Evolutionary conservation across 1,284 basidiomycete species (phyloP).

Genomic region (Puccinia polysora): DNA sequence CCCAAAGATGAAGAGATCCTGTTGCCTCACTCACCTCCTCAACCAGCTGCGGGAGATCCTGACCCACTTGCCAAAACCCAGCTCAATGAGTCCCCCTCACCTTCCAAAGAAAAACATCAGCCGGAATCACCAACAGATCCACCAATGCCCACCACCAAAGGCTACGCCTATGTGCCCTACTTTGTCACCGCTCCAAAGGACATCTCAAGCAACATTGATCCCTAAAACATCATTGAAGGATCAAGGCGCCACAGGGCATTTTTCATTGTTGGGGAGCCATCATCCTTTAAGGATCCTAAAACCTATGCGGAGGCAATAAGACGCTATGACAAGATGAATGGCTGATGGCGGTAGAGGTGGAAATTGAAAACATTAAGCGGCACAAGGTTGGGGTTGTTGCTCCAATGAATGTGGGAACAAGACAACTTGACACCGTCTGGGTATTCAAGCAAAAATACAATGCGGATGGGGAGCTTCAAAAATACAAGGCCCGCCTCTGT

Average conservation of each 20-base stretch:
- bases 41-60: neutral
- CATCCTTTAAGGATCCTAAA: neutral
- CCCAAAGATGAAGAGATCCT: neutral
- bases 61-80: neutral
- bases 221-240: neutral
- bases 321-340: neutral
- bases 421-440: slow-evolving; percentile 53
- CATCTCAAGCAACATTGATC: neutral
- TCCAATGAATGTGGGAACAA: neutral
- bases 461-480: slow-evolving; percentile 50
- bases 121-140: neutral
- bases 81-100: neutral
- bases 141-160: neutral
- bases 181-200: neutral
- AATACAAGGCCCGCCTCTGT: slow-evolving; percentile 55
- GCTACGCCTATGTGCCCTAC: neutral
- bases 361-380: neutral
- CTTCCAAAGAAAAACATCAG: neutral
- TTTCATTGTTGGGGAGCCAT: neutral
- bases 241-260: neutral
- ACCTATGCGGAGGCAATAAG: neutral
- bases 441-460: slow-evolving; percentile 55
- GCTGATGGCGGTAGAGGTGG: neutral
- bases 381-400: neutral
- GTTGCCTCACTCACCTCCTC: neutral